A percentile compares a stretch with the other conserved stretches of the same genome.
phyloP scores from a whole-genome alignment of 2,329 filamentous ascomycete species.

The Penicillium olsonii region DNA sequence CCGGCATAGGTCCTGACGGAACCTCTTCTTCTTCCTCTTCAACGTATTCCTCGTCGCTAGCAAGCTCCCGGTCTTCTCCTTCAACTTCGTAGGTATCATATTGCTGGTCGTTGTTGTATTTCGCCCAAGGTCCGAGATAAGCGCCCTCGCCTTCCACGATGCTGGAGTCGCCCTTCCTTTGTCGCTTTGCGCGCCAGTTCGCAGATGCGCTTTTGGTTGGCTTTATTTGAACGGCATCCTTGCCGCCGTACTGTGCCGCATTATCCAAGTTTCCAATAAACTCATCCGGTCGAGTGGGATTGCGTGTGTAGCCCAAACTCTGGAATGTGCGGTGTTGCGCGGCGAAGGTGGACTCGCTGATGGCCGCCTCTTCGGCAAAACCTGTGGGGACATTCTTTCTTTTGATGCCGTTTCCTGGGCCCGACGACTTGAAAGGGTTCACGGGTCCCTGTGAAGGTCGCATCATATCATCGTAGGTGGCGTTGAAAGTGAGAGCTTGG shows the following conservation, averaged over 20 bases:
- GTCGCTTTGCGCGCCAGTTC: constrained; percentile 69
- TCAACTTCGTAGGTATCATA: constrained; percentile 64
- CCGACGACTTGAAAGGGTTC: constrained; percentile 72
- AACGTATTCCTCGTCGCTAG: constrained; percentile 76
- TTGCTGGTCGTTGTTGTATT: constrained; percentile 74
- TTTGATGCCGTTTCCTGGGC: constrained; percentile 58
- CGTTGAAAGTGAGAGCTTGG: constrained; percentile 54
- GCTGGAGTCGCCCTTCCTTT: constrained; percentile 80
- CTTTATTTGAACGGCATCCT: constrained; percentile 56
- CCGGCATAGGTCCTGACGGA: constrained; percentile 47
- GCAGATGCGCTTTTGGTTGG: constrained; percentile 72
- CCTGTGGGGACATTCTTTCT: constrained; percentile 84
- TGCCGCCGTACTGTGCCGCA: constrained; percentile 48
- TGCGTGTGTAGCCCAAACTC: constrained; percentile 57
- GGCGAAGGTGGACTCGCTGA: constrained; percentile 89
- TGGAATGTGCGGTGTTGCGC: constrained; percentile 83
- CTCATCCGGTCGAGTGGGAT: constrained; percentile 45
- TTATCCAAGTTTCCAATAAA: constrained; percentile 52
- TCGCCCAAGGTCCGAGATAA: constrained; percentile 95
- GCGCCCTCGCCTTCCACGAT: constrained; percentile 83
- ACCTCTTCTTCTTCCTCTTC: constrained; percentile 63
- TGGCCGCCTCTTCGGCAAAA: constrained; percentile 79
- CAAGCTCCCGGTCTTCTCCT: constrained; percentile 68
- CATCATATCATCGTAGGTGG: constrained; percentile 70
- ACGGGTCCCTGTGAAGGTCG: constrained; percentile 67